A percentile compares a stretch with the other conserved stretches of the same genome.
Evolutionary conservation across 1,139 yeast species (phyloP).

Genomic region (Pneumocystis canis): DNA sequence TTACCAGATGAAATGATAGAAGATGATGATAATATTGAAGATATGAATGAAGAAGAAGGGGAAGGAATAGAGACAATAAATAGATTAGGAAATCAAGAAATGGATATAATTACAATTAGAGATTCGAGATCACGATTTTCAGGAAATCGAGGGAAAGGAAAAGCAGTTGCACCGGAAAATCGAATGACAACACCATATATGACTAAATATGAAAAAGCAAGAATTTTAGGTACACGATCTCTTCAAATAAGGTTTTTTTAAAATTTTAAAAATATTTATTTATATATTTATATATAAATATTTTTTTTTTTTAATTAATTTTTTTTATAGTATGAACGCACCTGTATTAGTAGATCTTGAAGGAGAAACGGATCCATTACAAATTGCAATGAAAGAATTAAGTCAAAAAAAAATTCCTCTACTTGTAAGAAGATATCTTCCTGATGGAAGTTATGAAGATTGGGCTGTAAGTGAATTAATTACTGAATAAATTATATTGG

Average conservation of each 20-base stretch:
- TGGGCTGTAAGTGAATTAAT: conserved; percentile 98
- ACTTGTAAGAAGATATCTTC: conserved; percentile 87
- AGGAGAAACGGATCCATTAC: conserved; percentile 98
- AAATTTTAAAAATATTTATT: neutral
- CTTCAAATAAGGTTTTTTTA: conserved; percentile 43
- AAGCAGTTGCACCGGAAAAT: conserved; percentile 77
- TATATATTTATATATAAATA: no score
- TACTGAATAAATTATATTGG: conserved; percentile 46
- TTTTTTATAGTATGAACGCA: conserved; percentile 64
- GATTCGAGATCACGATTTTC: neutral
- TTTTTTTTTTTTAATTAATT: no score
- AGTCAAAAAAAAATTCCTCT: conserved; percentile 89
- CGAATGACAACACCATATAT: conserved; percentile 94
- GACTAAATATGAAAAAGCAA: conserved; percentile 96
- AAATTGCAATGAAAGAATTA: conserved; percentile 92
- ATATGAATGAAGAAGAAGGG: conserved; percentile 26
- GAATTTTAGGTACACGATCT: conserved; percentile 92
- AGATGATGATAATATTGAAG: conserved; percentile 44
- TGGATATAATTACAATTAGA: neutral
- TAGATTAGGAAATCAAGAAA: neutral
- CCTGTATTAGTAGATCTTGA: conserved; percentile 95
- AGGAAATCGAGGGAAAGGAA: conserved; percentile 27
- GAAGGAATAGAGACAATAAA: neutral
- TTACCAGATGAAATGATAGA: conserved; percentile 29
- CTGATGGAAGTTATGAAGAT: conserved; percentile 94